phyloP scores from a whole-genome alignment of 2,329 filamentous ascomycete genomes.

The Polychaeton citri region DNA sequence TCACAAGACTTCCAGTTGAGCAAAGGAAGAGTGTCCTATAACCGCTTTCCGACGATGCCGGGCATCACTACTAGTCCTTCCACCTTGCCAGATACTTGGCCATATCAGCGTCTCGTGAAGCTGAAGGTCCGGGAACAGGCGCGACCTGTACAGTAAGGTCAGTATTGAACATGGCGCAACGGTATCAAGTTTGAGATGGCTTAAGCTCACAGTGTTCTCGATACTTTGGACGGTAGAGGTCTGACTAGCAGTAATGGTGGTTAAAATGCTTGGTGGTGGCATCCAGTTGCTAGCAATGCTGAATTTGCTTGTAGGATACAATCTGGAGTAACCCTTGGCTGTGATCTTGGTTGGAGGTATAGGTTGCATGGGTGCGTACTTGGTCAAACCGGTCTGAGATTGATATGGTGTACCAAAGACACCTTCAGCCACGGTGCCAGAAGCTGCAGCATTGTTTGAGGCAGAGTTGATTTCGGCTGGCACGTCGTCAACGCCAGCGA shows the following conservation, averaged over 20 bases:
- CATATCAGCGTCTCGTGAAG: conserved; percentile 36
- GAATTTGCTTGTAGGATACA: conserved; percentile 44
- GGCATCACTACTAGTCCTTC: conserved; percentile 49
- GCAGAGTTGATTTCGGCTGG: conserved; percentile 9
- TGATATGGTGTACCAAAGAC: conserved; percentile 38
- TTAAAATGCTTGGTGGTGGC: conserved; percentile 29
- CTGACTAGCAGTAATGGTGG: conserved; percentile 38
- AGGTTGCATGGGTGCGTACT: conserved; percentile 49
- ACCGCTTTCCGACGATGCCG: too few species aligned
- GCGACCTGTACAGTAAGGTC: conserved; percentile 32
- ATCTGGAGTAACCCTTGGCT: conserved; percentile 33
- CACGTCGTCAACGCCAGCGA: conserved; percentile 4
- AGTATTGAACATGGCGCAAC: conserved; percentile 1
- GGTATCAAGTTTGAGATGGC: background rate
- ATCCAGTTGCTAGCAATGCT: conserved; percentile 39
- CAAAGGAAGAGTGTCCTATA: too few species aligned
- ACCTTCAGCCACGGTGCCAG: conserved; percentile 2
- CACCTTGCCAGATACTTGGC: conserved; percentile 44
- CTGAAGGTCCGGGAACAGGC: conserved; percentile 33
- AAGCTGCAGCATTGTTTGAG: conserved; percentile 5
- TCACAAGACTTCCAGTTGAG: too few species aligned
- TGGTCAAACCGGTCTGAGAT: conserved; percentile 42
- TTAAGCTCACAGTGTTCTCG: conserved; percentile 44
- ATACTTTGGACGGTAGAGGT: conserved; percentile 39
- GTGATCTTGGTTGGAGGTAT: conserved; percentile 47